Conservation (phyloP, 1,284 basidiomycete species). For the Pyrrhoderma noxium region DNA sequence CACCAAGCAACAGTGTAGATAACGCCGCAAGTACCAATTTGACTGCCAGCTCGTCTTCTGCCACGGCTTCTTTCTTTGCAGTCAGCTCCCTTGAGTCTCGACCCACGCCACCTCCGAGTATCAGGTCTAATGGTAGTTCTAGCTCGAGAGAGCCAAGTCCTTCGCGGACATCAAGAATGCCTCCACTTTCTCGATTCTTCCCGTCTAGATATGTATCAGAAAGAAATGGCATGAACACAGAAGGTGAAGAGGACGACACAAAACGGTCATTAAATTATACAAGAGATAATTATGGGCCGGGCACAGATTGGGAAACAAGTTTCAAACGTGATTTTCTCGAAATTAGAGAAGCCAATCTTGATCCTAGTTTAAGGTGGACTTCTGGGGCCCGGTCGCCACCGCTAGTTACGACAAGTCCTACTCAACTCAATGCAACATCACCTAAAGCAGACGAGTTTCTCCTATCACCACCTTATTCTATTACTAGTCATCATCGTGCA, state of each 20-base stretch:
- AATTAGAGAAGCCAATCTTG: slow-evolving; percentile 1
- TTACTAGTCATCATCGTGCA: neutral
- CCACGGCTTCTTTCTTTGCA: slow-evolving; percentile 32
- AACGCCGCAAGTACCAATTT: neutral
- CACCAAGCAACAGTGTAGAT: slow-evolving; percentile 12
- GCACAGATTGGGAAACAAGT: slow-evolving; percentile 15
- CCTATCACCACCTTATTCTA: neutral
- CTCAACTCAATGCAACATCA: neutral
- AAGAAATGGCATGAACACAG: neutral
- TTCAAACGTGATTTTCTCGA: slow-evolving; percentile 16
- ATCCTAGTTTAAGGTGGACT: neutral
- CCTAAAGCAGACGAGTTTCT: neutral
- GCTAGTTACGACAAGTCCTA: slow-evolving; percentile 5
- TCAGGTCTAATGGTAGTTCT: slow-evolving; percentile 16
- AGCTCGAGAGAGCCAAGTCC: slow-evolving; percentile 11
- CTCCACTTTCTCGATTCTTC: slow-evolving; percentile 19
- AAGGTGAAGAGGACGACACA: too few species aligned
- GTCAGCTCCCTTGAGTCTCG: slow-evolving; percentile 13
- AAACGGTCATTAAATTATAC: too few species aligned
- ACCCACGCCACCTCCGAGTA: slow-evolving; percentile 17
- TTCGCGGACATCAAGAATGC: slow-evolving; percentile 6
- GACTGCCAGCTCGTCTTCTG: slow-evolving; percentile 20
- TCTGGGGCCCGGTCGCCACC: neutral
- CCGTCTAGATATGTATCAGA: slow-evolving; percentile 17
- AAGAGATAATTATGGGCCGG: neutral